Base-by-base conservation (phyloP, 129 eudicot species). In the Pittosporum tobira region DNA sequence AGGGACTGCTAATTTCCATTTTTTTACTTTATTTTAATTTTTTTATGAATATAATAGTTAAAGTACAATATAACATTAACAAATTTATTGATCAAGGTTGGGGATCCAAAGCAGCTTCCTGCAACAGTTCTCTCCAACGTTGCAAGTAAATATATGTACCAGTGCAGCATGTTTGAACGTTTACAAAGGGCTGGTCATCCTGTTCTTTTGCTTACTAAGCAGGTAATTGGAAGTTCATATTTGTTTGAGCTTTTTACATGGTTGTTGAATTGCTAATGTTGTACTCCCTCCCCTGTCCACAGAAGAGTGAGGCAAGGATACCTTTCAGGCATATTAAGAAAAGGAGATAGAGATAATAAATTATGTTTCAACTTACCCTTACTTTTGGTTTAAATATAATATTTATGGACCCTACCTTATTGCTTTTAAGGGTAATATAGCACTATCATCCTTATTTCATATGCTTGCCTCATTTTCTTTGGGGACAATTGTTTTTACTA, bases 101-200 rank as follows among this genome's bases (percentile, higher is more conserved):
- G 98, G 42, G 99, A 93, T 76, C 99, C 99, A 31, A 93, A 93
- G 77, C 99, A 93, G 90, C 99, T 93, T 72, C 96, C 99, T 54
- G 99, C 96, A 3, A 93, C 96, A 16, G 96, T 93, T 56, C 79
- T 93, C 57, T 93, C 99, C 29, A 90, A 75, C 68, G 75, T 87
- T 56, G 99, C 99, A 45, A 93, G 96, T 75, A 87, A 79, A 75
- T 93, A 81, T 51, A 67, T 75, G 59, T 93, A 78, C 48, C 91
- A 93, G 31, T 93, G 96, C 75, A 93, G 96, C 74, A 93, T 93
- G 99, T 93, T 93, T 81, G 99, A 93, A 75, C 95, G 99, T 51
- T 62, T 93, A 63, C 94, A 93, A 73, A 74, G 90, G 77, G 96
- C 94, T 64, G 96, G 93, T 57, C 84, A 87, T 77, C 96, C 93